These are phyloP conservation scores for Mycena vitilis DNA, from an alignment of 768 basidiomycete species.

Conservation along the genomic window DNA sequence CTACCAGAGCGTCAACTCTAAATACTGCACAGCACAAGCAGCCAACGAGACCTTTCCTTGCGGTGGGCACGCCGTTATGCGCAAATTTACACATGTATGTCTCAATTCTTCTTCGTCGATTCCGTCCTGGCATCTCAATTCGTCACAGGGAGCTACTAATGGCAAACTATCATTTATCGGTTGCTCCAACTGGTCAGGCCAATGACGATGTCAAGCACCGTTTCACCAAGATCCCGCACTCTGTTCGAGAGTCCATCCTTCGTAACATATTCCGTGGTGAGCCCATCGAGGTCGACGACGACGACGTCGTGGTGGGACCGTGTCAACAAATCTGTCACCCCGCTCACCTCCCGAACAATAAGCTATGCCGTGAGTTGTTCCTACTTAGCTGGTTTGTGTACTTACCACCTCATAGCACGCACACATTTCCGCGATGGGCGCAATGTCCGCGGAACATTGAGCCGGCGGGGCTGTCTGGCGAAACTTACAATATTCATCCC, in stretches of 20 bases:
- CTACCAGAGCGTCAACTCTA: neutral
- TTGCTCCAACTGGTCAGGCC: conserved; percentile 6
- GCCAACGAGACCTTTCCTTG: neutral
- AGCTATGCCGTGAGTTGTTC: conserved; percentile 4
- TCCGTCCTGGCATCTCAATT: neutral
- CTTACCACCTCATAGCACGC: neutral
- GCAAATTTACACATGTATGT: conserved; percentile 1
- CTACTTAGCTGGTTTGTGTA: too few species aligned
- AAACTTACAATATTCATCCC: conserved; percentile 12
- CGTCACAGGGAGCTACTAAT: neutral
- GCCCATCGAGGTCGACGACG: neutral
- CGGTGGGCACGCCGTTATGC: conserved; percentile 14
- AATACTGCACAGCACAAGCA: neutral
- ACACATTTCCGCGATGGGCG: conserved; percentile 9
- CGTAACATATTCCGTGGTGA: neutral
- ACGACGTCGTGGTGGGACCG: neutral
- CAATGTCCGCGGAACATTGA: neutral
- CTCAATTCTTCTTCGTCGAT: neutral
- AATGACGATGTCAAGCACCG: neutral
- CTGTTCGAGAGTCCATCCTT: conserved; percentile 13
- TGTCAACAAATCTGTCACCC: conserved; percentile 5
- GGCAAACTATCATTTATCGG: conserved; percentile 10
- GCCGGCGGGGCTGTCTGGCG: neutral
- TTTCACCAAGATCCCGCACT: neutral
- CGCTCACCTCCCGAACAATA: neutral